Evolutionary conservation across 164 flowering plant genomes (phyloP), one percentile per base, ranked within the genome.

Genomic region (Vitis rupestris): DNA sequence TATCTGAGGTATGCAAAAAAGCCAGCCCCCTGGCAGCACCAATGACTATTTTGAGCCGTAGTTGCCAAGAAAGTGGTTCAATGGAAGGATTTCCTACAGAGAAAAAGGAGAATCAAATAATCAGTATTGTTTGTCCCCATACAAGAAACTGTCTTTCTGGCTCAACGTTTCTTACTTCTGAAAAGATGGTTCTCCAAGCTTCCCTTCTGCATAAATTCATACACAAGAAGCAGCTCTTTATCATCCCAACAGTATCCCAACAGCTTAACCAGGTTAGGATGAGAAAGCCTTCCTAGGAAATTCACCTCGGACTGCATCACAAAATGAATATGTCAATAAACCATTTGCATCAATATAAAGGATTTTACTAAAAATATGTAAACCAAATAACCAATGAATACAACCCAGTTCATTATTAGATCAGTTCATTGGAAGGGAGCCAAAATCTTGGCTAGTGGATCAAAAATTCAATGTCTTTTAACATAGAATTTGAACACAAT

Each of bases 21-120:
- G 85, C 84, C 30, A 88, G 78, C n/a, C 92, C 92, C 15, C 76
- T 76, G 55, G 90, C 92, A 44, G 92, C 92, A 56, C 89, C 90
- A n/a, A 81, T 79, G 51, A 81, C 79, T 57, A 88, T 86, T 67
- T 83, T 80, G 30, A 88, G 74, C 78, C 90, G 69, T 47, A 75
- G 50, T 8, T 82, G 82, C 92, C 90, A 88, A 54, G 88, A 73
- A 27, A 88, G 81, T 11, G 92, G 85, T 67, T 76, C 82, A 55
- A 70, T 72, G 2, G 76, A 44, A 61, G 88, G 67, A 23, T 74
- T 76, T 65, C 82, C 92, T 86, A 71, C 66, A 74, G 31, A 66
- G 50, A 63, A 11, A 50, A 48, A 2, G 56, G 14, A 15, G 8
- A 30, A 67, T 31, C 59, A 17, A 67, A 15, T 5, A 37, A 52